These are phyloP conservation scores for Camellia oleifera DNA, from an alignment of 179 eudicot genomes.

Conservation along the genomic window DNA sequence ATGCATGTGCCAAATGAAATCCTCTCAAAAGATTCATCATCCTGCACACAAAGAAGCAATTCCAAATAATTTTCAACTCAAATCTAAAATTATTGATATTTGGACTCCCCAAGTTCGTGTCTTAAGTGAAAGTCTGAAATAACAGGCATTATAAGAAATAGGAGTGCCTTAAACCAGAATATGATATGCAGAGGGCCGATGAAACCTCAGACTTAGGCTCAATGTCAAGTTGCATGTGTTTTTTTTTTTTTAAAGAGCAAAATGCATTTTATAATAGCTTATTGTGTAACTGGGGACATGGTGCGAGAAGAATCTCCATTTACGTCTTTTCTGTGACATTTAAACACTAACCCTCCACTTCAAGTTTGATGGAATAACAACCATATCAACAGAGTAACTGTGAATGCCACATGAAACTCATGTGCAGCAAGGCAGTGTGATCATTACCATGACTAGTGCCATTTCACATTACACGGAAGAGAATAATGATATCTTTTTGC, in stretches of 20 bases:
- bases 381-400: not conserved
- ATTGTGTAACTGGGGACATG: too few relatives aligned
- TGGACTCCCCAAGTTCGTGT: not conserved
- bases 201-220: not conserved
- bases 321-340: not conserved
- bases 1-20: conserved; percentile 22
- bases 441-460: not conserved
- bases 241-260: too few relatives aligned
- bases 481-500: too few relatives aligned
- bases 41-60: conserved; percentile 35
- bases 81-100: conserved; percentile 2
- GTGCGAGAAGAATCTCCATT: conserved; percentile 1
- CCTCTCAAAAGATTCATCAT: conserved; percentile 31
- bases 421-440: not conserved
- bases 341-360: not conserved
- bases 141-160: not conserved
- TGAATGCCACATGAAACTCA: not conserved
- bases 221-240: not conserved
- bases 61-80: conserved; percentile 4
- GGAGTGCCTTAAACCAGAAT: not conserved
- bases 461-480: too few relatives aligned
- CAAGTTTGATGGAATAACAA: not conserved
- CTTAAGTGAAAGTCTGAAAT: not conserved
- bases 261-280: not conserved
- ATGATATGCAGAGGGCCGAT: not conserved